Conservation (phyloP, 371 early-diverging fungal genomes). For the Mortierella polycephala region DNA sequence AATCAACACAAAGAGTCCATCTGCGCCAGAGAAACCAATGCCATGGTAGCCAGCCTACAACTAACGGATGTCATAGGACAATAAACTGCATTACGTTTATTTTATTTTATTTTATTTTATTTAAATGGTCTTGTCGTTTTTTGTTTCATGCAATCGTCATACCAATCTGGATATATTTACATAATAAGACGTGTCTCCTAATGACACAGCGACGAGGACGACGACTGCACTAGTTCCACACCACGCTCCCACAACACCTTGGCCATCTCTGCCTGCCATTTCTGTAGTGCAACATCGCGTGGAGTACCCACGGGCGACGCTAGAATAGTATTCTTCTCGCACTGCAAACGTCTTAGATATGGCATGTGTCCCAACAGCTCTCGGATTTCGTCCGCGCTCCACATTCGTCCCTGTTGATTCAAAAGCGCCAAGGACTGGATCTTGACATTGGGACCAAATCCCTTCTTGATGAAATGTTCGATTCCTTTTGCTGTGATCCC, state of each 20-base stretch:
- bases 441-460: constrained; percentile 34
- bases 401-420: constrained; percentile 44
- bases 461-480: constrained; percentile 35
- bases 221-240: constrained; percentile 33
- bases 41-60: constrained; percentile 5
- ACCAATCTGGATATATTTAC: not conserved
- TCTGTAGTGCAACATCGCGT: constrained; percentile 1
- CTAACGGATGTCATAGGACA: not conserved
- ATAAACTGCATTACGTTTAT: not conserved
- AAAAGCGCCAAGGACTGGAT: constrained; percentile 31
- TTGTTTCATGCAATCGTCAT: no score
- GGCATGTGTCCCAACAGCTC: constrained; percentile 39
- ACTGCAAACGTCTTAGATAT: constrained; percentile 14
- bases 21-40: not conserved
- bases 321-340: constrained; percentile 44
- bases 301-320: not conserved
- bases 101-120: constrained; percentile 1
- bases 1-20: not conserved
- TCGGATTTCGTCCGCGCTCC: constrained; percentile 21
- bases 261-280: constrained; percentile 12
- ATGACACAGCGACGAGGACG: constrained; percentile 8
- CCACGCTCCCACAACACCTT: constrained; percentile 13
- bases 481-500: constrained; percentile 44
- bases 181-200: not conserved
- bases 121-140: no score